These are phyloP conservation scores for Mycena citricolor DNA, from an alignment of 1,284 basidiomycete species.

Conservation along the genomic window DNA sequence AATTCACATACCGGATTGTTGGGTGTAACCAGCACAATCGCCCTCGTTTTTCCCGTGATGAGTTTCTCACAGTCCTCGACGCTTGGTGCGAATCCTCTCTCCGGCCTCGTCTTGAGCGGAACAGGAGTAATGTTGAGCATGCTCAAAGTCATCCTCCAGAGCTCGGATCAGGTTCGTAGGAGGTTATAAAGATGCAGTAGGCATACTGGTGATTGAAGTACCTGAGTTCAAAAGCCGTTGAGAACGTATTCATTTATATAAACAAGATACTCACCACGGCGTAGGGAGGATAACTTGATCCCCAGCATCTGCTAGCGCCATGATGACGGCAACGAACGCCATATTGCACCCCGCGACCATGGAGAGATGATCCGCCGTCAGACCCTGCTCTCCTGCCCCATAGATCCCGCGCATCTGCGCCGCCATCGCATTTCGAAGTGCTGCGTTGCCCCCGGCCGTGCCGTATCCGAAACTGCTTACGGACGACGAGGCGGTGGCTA, in stretches of 20 bases:
- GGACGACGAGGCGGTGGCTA: conserved; percentile 48
- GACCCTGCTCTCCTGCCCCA: conserved; percentile 44
- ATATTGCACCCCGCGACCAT: conserved; percentile 71
- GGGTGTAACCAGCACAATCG: conserved; percentile 75
- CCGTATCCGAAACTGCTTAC: conserved; percentile 62
- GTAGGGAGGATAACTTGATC: conserved; percentile 80
- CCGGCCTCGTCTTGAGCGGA: conserved; percentile 57
- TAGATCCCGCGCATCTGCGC: conserved; percentile 70
- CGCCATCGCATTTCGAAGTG: conserved; percentile 57
- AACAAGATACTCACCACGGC: conserved; percentile 55
- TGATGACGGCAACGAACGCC: conserved; percentile 65
- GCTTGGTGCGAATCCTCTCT: conserved; percentile 63
- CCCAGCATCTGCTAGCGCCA: conserved; percentile 68
- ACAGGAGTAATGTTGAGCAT: conserved; percentile 66
- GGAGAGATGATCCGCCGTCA: conserved; percentile 56
- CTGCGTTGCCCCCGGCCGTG: conserved; percentile 62
- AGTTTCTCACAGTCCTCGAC: conserved; percentile 46
- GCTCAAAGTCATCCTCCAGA: conserved; percentile 67
- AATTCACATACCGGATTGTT: conserved; percentile 62
- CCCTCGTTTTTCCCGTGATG: conserved; percentile 60
- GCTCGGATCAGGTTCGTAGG: conserved; percentile 2
- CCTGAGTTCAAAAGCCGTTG: conserved; percentile 35
- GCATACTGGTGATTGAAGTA: conserved; percentile 77
- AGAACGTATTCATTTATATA: too few species aligned
- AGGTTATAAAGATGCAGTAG: conserved; percentile 10